Percentiles rank a stretch among this genome's conserved stretches.
Conservation (phyloP, 176 grass and related monocot species). For the Saccharum officinarum region DNA sequence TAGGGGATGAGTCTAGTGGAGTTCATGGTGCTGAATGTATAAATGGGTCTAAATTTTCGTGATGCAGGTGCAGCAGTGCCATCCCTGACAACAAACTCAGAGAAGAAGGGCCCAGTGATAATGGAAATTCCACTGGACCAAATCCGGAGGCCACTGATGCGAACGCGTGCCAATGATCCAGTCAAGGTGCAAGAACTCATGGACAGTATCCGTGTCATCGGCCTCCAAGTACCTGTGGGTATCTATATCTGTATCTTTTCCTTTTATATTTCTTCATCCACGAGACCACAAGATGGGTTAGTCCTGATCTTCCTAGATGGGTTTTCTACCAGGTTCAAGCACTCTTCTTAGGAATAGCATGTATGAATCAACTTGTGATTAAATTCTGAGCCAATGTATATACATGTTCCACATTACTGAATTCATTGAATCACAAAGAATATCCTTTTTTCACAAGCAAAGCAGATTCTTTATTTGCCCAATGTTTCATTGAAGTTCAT, state of each 20-base stretch:
- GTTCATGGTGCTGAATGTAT: not conserved
- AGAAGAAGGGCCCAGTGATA: conserved; percentile 68
- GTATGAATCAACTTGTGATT: not conserved
- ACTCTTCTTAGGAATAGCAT: not conserved
- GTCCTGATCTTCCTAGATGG: not conserved
- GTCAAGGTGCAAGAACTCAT: conserved; percentile 86
- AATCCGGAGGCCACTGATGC: conserved; percentile 87
- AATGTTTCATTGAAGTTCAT: not conserved
- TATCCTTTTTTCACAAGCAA: not conserved
- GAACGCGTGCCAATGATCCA: conserved; percentile 75
- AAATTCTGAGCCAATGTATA: not conserved
- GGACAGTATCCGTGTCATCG: conserved; percentile 82
- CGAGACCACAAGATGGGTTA: not conserved
- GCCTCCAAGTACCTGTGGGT: conserved; percentile 86
- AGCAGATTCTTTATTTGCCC: not conserved
- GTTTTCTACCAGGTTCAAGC: not conserved
- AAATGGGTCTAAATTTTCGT: not conserved
- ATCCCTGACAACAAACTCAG: conserved; percentile 30
- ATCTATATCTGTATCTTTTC: conserved; percentile 21
- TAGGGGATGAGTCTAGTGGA: not conserved
- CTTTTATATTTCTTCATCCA: conserved; percentile 6
- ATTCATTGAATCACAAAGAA: not conserved
- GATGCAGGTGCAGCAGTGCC: conserved; percentile 32
- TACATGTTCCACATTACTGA: not conserved
- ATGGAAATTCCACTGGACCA: conserved; percentile 76